Evolutionary conservation across 257 asterid species (phyloP).

Genomic region (Nicotiana tabacum): DNA sequence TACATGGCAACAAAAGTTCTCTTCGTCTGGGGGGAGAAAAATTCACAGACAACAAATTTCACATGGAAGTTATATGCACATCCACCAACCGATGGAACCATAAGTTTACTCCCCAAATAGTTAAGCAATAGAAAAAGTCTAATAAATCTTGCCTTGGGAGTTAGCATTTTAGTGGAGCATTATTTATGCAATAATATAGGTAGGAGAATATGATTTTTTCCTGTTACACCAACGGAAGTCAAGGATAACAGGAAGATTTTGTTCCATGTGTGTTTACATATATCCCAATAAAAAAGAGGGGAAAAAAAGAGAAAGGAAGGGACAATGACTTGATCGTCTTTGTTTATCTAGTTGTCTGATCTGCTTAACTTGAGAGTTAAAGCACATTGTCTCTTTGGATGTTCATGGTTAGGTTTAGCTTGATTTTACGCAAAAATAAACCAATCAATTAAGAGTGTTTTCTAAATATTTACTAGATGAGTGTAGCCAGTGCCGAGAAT

Average conservation of each 20-base stretch:
- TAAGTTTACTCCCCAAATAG: neutral
- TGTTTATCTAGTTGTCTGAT: neutral
- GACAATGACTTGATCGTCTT: neutral
- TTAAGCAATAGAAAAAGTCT: neutral
- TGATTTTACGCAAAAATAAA: neutral
- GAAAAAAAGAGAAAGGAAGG: neutral
- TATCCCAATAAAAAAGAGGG: neutral
- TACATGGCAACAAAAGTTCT: neutral
- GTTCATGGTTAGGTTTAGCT: neutral
- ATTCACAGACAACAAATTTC: neutral
- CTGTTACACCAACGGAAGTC: neutral
- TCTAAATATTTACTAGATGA: neutral
- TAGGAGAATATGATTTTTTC: neutral
- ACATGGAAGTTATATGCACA: neutral
- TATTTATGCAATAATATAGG: neutral
- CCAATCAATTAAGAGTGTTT: neutral
- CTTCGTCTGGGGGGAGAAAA: neutral
- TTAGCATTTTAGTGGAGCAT: neutral
- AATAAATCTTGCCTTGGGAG: neutral
- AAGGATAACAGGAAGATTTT: neutral
- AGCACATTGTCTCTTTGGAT: neutral
- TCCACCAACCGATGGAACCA: neutral
- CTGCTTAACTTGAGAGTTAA: neutral
- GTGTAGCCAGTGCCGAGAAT: neutral
- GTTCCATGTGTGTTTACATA: neutral